Conservation (phyloP, 768 basidiomycete genomes). For the Boletus subcaerulescens region DNA sequence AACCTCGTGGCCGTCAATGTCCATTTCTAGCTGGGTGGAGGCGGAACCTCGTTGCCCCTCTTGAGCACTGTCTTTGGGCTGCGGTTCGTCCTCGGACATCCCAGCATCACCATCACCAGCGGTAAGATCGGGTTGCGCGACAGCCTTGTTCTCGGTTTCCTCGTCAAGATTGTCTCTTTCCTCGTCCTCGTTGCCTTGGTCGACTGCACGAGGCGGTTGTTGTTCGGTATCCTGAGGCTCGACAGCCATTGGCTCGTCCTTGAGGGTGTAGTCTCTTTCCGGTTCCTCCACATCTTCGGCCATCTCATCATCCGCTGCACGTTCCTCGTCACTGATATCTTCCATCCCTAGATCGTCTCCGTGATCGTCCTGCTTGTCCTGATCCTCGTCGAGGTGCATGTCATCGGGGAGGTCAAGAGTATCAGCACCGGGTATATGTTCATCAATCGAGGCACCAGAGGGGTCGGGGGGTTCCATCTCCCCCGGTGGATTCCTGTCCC, state of each 20-base stretch:
- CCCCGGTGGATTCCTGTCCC: slow-evolving; percentile 37
- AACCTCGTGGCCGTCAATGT: slow-evolving; percentile 18
- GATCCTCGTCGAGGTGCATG: slow-evolving; percentile 53
- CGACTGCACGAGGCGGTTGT: slow-evolving; percentile 14
- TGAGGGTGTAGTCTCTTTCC: slow-evolving; percentile 5
- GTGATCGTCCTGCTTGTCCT: slow-evolving; percentile 27
- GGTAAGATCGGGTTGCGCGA: slow-evolving; percentile 38
- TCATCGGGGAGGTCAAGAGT: slow-evolving; percentile 89
- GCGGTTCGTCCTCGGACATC: slow-evolving; percentile 15
- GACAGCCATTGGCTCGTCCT: slow-evolving; percentile 21
- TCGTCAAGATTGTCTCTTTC: slow-evolving; percentile 33
- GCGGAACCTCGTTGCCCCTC: slow-evolving; percentile 21
- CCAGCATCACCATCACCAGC: slow-evolving; percentile 25
- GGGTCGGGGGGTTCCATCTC: slow-evolving; percentile 45
- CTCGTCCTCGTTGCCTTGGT: slow-evolving; percentile 14
- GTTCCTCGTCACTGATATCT: slow-evolving; percentile 35
- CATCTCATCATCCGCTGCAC: slow-evolving; percentile 21
- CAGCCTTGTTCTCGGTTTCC: slow-evolving; percentile 23
- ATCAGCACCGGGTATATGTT: slow-evolving; percentile 74
- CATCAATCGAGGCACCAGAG: slow-evolving; percentile 69
- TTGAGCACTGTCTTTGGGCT: slow-evolving; percentile 17
- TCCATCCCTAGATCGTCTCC: slow-evolving; percentile 33
- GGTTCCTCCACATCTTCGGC: slow-evolving; percentile 24
- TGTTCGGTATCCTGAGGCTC: slow-evolving; percentile 25
- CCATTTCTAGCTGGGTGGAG: slow-evolving; percentile 13